Evolutionary conservation across 768 basidiomycete species (phyloP), one percentile per base, ranked within the genome.

Genomic region (Pulveroboletus sp.): DNA sequence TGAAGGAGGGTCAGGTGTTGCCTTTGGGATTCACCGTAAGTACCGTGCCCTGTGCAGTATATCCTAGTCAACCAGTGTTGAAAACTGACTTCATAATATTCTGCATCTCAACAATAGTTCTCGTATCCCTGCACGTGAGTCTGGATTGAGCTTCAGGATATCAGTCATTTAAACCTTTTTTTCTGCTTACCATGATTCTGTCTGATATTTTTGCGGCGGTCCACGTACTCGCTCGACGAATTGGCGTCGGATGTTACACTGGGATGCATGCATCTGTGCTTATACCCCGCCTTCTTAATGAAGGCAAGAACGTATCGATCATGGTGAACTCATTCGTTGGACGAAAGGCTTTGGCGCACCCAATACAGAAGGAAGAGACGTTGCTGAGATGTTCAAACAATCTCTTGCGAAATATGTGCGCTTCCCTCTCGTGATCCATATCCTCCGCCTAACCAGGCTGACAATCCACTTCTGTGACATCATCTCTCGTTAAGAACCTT

Each of bases 291-390:
- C 36, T 44, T 31, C 40, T 30, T 38, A 41, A 3, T 56, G 11
- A 67, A 94, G 90, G n/a, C 96, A 98, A 77, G 79, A 85, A 32
- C 78, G 81, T 46, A 98, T 99, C 55, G 93, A 98, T 68, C 92
- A 97, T 54, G 95, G 93, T 20, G 79, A 81, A 52, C 84, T 98
- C 31, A 93, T 97, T 61, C 86, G 95, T 16, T 99, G 96, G 96
- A 99, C 96, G n/a, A 99, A 99, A 70, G 96, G 96, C 55, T 98
- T 98, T 60, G 93, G 93, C 27, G 89, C 89, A 0, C 66, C 80
- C 5, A 92, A 94, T 63, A 93, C 91, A 16, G 96, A 98, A 69
- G 94, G 94, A 16, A 74, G 80, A 47, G 91, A 99, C 60, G 93
- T 95, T 12, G 94, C 91, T 5, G 88, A 76, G 32, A 94, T 99